Evolutionary conservation across 805 yeast genomes (phyloP).

Genomic region (Candida xyloterini): DNA sequence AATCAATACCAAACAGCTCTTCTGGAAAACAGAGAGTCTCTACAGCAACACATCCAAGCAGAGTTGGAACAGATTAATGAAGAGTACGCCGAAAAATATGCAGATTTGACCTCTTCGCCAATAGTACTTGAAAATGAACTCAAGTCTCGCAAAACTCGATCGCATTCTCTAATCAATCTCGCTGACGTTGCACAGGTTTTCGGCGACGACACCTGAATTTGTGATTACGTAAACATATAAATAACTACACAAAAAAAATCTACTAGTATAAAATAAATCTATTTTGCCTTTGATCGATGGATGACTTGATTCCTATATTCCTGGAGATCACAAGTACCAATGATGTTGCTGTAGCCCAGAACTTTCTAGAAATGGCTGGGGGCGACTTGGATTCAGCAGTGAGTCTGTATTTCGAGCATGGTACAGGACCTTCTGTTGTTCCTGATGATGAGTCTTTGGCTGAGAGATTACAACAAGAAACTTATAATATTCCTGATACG

Average conservation of each 20-base stretch:
- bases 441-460: constrained; percentile 52
- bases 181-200: constrained; percentile 13
- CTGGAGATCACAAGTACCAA: constrained; percentile 78
- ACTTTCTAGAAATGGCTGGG: constrained; percentile 75
- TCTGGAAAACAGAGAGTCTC: constrained; percentile 22
- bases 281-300: constrained; percentile 19
- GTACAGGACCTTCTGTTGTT: constrained; percentile 31
- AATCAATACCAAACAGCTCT: constrained; percentile 15
- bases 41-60: constrained; percentile 12
- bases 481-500: constrained; percentile 41
- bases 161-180: constrained; percentile 14
- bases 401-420: constrained; percentile 73
- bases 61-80: constrained; percentile 18
- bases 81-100: constrained; percentile 9
- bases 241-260: no score
- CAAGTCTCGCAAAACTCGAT: constrained; percentile 8
- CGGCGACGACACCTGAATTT: constrained; percentile 5
- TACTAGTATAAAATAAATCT: no score
- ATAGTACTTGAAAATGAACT: constrained; percentile 7
- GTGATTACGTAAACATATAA: constrained; percentile 1
- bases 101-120: not conserved
- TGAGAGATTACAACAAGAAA: constrained; percentile 59
- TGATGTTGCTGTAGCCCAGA: constrained; percentile 65
- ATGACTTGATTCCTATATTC: constrained; percentile 62
- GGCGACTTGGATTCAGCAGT: constrained; percentile 81